These are phyloP conservation scores for Silene uniflora DNA, from an alignment of 148 eudicot species.

Conservation along the genomic window DNA sequence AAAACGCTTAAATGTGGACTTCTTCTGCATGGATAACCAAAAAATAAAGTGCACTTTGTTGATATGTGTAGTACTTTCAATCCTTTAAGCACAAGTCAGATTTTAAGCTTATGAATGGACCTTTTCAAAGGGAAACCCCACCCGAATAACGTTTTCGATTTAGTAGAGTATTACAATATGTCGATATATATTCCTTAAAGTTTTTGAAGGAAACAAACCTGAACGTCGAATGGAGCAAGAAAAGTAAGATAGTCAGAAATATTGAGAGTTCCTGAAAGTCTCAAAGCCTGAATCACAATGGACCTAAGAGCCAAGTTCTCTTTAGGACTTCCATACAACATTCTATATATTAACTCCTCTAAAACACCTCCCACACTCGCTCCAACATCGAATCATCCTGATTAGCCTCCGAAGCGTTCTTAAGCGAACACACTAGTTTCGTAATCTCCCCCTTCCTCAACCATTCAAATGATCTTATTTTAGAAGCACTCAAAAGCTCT, in stretches of 20 bases:
- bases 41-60: too few species aligned
- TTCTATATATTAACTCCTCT: conserved; percentile 18
- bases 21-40: too few species aligned
- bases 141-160: too few species aligned
- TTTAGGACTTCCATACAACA: conserved; percentile 19
- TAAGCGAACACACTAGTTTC: conserved; percentile 12
- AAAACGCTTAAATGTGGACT: too few species aligned
- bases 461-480: conserved; percentile 14
- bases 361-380: conserved; percentile 8
- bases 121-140: too few species aligned
- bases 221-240: conserved; percentile 18
- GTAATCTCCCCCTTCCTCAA: conserved; percentile 13
- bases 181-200: too few species aligned
- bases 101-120: too few species aligned
- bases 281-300: too few species aligned
- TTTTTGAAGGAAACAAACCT: not conserved
- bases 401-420: not conserved
- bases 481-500: conserved; percentile 20
- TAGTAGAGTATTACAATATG: too few species aligned
- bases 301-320: too few species aligned
- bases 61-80: too few species aligned
- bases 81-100: too few species aligned
- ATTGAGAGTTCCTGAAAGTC: conserved; percentile 10
- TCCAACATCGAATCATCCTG: conserved; percentile 10
- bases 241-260: conserved; percentile 15